These are phyloP conservation scores for Cornus florida DNA, from an alignment of 148 eudicot genomes.

Conservation along the genomic window DNA sequence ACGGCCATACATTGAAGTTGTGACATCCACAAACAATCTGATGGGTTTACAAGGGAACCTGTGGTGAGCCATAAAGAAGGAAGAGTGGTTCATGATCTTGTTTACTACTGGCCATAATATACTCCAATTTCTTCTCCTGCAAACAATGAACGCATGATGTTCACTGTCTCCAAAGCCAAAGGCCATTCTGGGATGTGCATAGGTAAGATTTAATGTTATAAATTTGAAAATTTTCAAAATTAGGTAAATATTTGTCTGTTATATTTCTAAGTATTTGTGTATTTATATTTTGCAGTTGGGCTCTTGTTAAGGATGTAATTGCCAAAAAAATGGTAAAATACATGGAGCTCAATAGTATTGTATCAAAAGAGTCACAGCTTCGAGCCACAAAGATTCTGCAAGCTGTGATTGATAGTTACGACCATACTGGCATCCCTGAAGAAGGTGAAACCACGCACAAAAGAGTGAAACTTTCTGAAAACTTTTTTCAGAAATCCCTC, in stretches of 20 bases:
- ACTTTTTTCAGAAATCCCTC: no score
- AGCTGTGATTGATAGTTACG: constrained; percentile 50
- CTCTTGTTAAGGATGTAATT: constrained; percentile 64
- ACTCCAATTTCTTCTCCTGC: constrained; percentile 62
- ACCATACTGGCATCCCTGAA: constrained; percentile 13
- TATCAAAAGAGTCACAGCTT: constrained; percentile 77
- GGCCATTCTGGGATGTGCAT: no score
- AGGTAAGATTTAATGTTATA: no score
- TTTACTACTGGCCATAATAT: constrained; percentile 91
- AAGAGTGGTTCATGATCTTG: constrained; percentile 64
- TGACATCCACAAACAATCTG: no score
- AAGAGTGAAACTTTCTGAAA: no score
- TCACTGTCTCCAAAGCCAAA: no score
- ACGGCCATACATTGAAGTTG: no score
- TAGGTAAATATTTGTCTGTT: no score
- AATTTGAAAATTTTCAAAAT: no score
- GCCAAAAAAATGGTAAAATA: constrained; percentile 71
- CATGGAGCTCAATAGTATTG: constrained; percentile 69
- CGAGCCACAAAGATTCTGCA: constrained; percentile 74
- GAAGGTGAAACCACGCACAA: constrained; percentile 6
- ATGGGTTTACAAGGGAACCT: constrained; percentile 15
- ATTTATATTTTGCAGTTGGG: constrained; percentile 48
- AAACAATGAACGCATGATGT: constrained; percentile 10
- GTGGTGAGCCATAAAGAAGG: constrained; percentile 51
- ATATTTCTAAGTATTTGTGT: no score